Evolutionary conservation across 2,329 filamentous ascomycete species (phyloP).

Genomic region (Fusarium redolens): DNA sequence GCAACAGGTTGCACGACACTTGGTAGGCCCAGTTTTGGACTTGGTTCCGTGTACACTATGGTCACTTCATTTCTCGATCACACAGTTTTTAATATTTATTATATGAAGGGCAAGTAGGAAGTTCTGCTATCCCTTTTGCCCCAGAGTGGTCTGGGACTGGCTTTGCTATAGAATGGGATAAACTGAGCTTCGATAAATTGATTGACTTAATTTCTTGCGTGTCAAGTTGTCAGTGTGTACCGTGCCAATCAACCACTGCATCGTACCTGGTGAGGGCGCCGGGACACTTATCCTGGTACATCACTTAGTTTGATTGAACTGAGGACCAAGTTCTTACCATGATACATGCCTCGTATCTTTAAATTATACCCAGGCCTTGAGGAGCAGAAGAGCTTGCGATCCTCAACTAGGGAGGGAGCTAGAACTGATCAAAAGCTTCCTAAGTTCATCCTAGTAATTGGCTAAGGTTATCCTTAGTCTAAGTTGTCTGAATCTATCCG

Average conservation of each 20-base stretch:
- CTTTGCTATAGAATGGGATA: background rate
- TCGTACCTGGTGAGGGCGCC: background rate
- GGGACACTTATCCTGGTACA: background rate
- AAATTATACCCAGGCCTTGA: background rate
- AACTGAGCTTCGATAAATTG: conserved; percentile 4
- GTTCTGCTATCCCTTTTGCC: background rate
- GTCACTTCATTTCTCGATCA: conserved; percentile 6
- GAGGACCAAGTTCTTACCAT: no score
- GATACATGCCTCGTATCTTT: background rate
- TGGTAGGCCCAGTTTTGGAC: background rate
- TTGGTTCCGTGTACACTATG: conserved; percentile 20
- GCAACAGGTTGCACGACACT: background rate
- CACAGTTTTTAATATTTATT: conserved; percentile 23
- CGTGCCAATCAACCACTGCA: no score
- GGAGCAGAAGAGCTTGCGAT: no score
- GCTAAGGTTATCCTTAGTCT: background rate
- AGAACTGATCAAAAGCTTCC: no score
- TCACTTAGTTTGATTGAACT: background rate
- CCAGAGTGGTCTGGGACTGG: background rate
- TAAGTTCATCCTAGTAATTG: background rate
- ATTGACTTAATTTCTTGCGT: background rate
- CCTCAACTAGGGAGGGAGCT: no score
- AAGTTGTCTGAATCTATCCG: background rate
- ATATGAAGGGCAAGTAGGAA: background rate
- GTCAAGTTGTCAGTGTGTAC: background rate